Percentiles rank a stretch among this genome's conserved stretches.
These are phyloP conservation scores for Rhodotorula graminis DNA, from an alignment of 768 basidiomycete species.

Conservation along the genomic window DNA sequence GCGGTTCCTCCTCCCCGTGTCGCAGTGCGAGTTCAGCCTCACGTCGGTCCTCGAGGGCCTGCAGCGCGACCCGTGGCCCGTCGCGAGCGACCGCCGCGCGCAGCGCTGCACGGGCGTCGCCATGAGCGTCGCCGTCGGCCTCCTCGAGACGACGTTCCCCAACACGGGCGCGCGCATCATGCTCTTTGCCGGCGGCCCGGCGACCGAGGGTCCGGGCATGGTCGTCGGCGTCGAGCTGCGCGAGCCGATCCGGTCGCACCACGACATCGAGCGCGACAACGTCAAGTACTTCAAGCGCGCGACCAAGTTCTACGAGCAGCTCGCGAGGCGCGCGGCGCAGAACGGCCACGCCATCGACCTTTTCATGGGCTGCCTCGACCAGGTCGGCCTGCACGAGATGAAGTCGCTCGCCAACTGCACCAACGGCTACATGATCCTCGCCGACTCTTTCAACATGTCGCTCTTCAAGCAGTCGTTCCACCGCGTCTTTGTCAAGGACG, in stretches of 20 bases:
- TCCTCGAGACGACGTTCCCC: constrained; percentile 90
- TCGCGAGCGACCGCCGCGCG: constrained; percentile 87
- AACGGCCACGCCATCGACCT: constrained; percentile 93
- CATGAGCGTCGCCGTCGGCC: constrained; percentile 81
- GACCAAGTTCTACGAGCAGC: constrained; percentile 92
- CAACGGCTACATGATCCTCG: constrained; percentile 90
- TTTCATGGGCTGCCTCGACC: constrained; percentile 95
- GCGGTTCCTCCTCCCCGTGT: constrained; percentile 83
- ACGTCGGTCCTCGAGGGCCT: constrained; percentile 86
- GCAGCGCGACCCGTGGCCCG: constrained; percentile 91
- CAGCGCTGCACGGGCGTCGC: constrained; percentile 94
- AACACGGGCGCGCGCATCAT: constrained; percentile 95
- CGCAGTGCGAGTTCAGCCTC: constrained; percentile 91
- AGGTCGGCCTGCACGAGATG: constrained; percentile 97
- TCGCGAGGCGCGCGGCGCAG: constrained; percentile 85
- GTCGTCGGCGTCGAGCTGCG: constrained; percentile 92
- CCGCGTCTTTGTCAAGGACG: constrained; percentile 84
- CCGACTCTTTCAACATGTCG: constrained; percentile 93
- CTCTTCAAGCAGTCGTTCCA: constrained; percentile 99
- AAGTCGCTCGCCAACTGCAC: constrained; percentile 90
- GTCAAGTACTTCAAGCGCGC: constrained; percentile 97
- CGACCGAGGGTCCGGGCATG: constrained; percentile 94
- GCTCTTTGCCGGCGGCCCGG: constrained; percentile 90
- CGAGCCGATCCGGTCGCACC: constrained; percentile 96
- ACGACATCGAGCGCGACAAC: constrained; percentile 94